Evolutionary conservation across 129 eudicot genomes (phyloP), one percentile per base, ranked within the genome.

Genomic region (Silybum marianum): DNA sequence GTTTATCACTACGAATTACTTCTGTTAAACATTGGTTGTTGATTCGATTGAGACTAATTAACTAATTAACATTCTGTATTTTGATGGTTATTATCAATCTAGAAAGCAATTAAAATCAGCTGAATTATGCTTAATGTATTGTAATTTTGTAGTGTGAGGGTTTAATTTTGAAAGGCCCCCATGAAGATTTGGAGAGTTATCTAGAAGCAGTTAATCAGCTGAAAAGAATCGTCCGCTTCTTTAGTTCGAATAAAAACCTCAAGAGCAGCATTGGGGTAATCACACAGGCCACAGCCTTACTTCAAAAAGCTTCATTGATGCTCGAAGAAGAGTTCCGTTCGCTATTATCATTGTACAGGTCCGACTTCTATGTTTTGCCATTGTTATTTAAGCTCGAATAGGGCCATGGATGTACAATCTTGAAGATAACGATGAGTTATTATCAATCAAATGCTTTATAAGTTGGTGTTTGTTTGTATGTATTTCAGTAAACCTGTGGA

Each of bases 101-200:
- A 51, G 22, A 51, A 48, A 14, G 62, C 62, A 16, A 8, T 54
- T 54, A 54, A 54, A 28, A 54, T 4, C 63, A 4, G 22, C 23
- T 58, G 6, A 58, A 58, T 38, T 14, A n/a, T 79, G 54, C 18
- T 46, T 46, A n/a, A 63, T 28, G 60, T 13, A 23, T n/a, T 65
- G 82, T 79, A 36, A 62, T 77, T 68, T 46, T 86, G 83, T 79
- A 95, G 98, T 91, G 91, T 2, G 98, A 95, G 87, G 93, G 93
- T 72, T 89, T 85, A 77, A 85, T 95, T 69, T 34, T 90, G 82
- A 88, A 86, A 80, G 98, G 98, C 24, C 98, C 98, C 10, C 98
- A 95, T 82, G 98, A 94, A 84, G 91, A 94, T 87, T 78, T 94
- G 78, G 97, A 90, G 82, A 92, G 93, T 85, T 95, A 95, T 71